Evolutionary conservation across 805 yeast genomes (phyloP).

Genomic region (Maudiozyma bulderi): DNA sequence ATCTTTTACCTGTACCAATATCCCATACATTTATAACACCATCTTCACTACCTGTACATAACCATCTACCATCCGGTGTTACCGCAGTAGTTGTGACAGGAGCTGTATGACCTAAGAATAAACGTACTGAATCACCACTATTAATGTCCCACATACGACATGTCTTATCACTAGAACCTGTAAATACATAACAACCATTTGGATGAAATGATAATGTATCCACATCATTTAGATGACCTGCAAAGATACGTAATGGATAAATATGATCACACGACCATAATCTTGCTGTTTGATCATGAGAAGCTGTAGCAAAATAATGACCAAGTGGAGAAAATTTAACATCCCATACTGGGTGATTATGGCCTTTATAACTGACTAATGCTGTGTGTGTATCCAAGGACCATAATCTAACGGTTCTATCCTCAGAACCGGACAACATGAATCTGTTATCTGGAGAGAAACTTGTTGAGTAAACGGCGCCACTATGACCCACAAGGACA

Average conservation of each 20-base stretch:
- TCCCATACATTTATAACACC: constrained; percentile 87
- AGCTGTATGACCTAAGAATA: constrained; percentile 88
- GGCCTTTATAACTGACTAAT: constrained; percentile 91
- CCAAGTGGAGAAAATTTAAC: constrained; percentile 91
- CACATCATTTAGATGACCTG: constrained; percentile 95
- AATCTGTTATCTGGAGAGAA: constrained; percentile 86
- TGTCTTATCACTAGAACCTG: constrained; percentile 93
- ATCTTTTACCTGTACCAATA: constrained; percentile 77
- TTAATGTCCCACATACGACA: constrained; percentile 97
- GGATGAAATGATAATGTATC: constrained; percentile 95
- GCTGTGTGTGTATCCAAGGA: constrained; percentile 84
- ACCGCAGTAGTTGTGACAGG: constrained; percentile 79
- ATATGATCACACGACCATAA: constrained; percentile 98
- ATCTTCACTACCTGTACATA: constrained; percentile 93
- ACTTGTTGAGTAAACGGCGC: constrained; percentile 82
- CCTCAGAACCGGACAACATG: constrained; percentile 77
- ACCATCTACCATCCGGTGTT: constrained; percentile 94
- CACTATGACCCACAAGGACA: constrained; percentile 78
- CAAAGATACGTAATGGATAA: constrained; percentile 89
- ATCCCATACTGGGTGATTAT: constrained; percentile 95
- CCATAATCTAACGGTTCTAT: constrained; percentile 88
- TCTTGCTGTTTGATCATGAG: constrained; percentile 95
- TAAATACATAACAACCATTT: constrained; percentile 84
- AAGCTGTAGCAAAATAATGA: constrained; percentile 95
- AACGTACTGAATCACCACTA: constrained; percentile 79